Evolutionary conservation across 2,329 filamentous ascomycete species (phyloP), one percentile per base, ranked within the genome.

Genomic region (Drechslera avenae): DNA sequence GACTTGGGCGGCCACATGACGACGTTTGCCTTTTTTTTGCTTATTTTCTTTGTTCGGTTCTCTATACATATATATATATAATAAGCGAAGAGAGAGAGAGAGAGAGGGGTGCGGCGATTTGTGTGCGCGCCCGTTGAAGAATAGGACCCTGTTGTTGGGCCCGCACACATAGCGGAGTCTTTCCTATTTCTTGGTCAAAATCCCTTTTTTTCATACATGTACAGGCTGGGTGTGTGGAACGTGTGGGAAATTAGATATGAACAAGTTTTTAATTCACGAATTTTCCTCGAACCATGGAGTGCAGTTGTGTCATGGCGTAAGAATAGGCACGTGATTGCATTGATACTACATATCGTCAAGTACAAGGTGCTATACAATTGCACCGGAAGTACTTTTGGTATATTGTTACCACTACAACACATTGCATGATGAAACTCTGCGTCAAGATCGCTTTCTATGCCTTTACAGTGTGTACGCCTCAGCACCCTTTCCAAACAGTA

Each of bases 401-500:
- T n/a, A n/a, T n/a, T n/a, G n/a, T n/a, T n/a, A n/a, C n/a, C n/a
- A n/a, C n/a, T n/a, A n/a, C n/a, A 13, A 2, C 4, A 28, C 12
- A 10, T 10, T 28, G 4, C 26, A 2, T 28, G 12, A 12, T 12
- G 16, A 23, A n/a, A 40, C 5, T 33, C 10, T 14, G n/a, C 3
- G 13, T 12, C 12, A 33, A 21, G 9, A 9, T 32, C 18, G 13
- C 0, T n/a, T 23, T 17, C 21, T 16, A 21, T 16, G 14, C 21
- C n/a, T 30, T 28, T 39, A 57, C 39, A 69, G 50, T 3, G 53
- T 52, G 42, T 67, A 72, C 14, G 68, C 40, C 56, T 80, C 75
- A 3, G 79, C 80, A 0, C 83, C 85, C 39, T 83, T 74, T 12
- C 85, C 87, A 71, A 97, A 96, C 32, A 97, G 81, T 62, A 97